Percentiles rank a stretch among this genome's conserved stretches.
These are phyloP conservation scores for Xylaria sp. DNA, from an alignment of 2,329 filamentous ascomycete species.

Conservation along the genomic window DNA sequence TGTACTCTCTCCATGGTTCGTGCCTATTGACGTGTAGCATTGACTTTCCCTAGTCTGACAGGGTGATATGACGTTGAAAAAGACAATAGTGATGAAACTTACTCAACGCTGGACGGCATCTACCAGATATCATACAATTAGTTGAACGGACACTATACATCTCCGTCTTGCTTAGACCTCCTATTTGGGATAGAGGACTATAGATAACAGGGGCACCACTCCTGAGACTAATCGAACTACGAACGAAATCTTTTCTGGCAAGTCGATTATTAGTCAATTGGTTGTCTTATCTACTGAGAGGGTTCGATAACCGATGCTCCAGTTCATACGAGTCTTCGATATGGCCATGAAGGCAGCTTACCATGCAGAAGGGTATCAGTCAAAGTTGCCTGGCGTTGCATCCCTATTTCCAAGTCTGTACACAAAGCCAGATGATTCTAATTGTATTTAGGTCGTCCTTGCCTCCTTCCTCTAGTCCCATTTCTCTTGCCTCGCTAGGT, in stretches of 20 bases:
- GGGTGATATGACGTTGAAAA: not conserved
- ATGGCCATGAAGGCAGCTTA: not conserved
- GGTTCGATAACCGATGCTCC: not conserved
- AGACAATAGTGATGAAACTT: not conserved
- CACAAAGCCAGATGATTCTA: conserved; percentile 3
- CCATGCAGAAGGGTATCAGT: not conserved
- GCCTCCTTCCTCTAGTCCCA: conserved; percentile 17
- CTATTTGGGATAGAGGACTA: not conserved
- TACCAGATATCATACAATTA: not conserved
- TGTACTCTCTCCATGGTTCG: not conserved
- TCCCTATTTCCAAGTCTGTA: not conserved
- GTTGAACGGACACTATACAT: not conserved
- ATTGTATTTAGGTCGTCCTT: conserved; percentile 23
- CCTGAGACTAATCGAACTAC: too few relatives aligned
- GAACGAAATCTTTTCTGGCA: too few relatives aligned
- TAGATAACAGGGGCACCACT: not conserved
- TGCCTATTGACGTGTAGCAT: not conserved
- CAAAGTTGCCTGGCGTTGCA: not conserved
- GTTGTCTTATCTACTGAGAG: not conserved
- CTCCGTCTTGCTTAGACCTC: not conserved
- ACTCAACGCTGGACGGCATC: not conserved
- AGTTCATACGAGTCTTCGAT: not conserved
- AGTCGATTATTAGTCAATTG: not conserved
- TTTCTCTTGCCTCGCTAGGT: conserved; percentile 10
- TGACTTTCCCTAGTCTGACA: not conserved